Conservation (phyloP, 2,329 filamentous ascomycete species). For the Penicillium expansum region DNA sequence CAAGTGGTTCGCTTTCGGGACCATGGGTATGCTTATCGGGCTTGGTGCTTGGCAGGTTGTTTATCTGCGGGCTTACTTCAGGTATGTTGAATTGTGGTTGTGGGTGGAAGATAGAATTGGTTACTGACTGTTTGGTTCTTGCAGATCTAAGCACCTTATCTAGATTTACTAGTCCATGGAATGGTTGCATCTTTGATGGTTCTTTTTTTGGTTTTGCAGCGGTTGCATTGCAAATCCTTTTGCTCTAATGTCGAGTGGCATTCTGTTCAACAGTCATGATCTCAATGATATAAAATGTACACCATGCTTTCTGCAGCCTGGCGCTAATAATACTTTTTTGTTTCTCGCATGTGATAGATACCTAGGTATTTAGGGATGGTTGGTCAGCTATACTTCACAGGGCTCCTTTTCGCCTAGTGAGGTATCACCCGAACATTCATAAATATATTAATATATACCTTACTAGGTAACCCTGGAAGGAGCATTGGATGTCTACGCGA, state of each 20-base stretch:
- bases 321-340: conserved; percentile 1
- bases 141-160: conserved; percentile 67
- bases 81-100: conserved; percentile 49
- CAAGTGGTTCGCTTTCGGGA: conserved; percentile 96
- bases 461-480: not conserved
- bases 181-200: conserved; percentile 18
- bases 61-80: conserved; percentile 96
- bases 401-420: not conserved
- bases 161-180: conserved; percentile 35
- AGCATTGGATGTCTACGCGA: not conserved
- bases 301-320: conserved; percentile 15
- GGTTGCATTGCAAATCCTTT: conserved; percentile 12
- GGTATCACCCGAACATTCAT: not conserved
- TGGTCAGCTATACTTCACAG: not conserved
- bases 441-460: not conserved
- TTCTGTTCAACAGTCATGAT: conserved; percentile 28
- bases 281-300: conserved; percentile 30
- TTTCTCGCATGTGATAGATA: not conserved
- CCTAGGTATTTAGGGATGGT: not conserved
- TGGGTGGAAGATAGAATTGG: not conserved
- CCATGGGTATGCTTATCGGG: conserved; percentile 84
- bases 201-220: conserved; percentile 11
- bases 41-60: conserved; percentile 97
- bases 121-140: conserved; percentile 11
- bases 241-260: conserved; percentile 21